Percentiles rank a stretch among this genome's conserved stretches.
Evolutionary conservation across 2,329 filamentous ascomycete genomes (phyloP).

Genomic region (Nothomitra cinnamomea): DNA sequence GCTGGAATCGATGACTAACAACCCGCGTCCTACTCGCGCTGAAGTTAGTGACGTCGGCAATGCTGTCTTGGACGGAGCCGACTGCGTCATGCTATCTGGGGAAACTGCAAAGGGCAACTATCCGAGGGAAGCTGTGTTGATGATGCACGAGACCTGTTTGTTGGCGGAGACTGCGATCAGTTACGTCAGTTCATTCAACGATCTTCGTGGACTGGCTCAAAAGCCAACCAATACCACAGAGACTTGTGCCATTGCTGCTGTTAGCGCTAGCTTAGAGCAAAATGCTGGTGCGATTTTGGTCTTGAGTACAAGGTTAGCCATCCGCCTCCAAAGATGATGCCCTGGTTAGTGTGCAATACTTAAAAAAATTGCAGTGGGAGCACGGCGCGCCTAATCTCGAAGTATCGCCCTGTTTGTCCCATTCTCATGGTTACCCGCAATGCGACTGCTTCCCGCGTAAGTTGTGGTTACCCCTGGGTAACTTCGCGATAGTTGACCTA

Average conservation of each 20-base stretch:
- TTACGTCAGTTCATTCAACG: conserved; percentile 92
- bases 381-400: conserved; percentile 87
- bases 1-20: conserved; percentile 99
- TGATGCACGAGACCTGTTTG: conserved; percentile 98
- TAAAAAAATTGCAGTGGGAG: conserved; percentile 42
- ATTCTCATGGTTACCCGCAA: conserved; percentile 99
- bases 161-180: conserved; percentile 95
- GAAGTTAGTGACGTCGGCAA: conserved; percentile 98
- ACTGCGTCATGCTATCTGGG: conserved; percentile 99
- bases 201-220: conserved; percentile 68
- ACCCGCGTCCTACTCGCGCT: conserved; percentile 91
- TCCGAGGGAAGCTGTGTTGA: conserved; percentile 75
- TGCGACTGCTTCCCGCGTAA: conserved; percentile 54
- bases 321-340: neutral
- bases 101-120: conserved; percentile 98
- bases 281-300: conserved; percentile 94
- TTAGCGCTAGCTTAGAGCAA: conserved; percentile 87
- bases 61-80: conserved; percentile 89
- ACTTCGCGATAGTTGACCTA: neutral
- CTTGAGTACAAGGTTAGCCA: conserved; percentile 62
- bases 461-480: conserved; percentile 12
- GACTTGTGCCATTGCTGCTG: conserved; percentile 92
- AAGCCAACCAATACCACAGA: conserved; percentile 78
- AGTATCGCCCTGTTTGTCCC: conserved; percentile 96
- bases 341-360: neutral